A percentile compares a stretch with the other conserved stretches of the same genome.
Evolutionary conservation across 441 rosid genomes (phyloP).

Genomic region (Brassica hybrid): DNA sequence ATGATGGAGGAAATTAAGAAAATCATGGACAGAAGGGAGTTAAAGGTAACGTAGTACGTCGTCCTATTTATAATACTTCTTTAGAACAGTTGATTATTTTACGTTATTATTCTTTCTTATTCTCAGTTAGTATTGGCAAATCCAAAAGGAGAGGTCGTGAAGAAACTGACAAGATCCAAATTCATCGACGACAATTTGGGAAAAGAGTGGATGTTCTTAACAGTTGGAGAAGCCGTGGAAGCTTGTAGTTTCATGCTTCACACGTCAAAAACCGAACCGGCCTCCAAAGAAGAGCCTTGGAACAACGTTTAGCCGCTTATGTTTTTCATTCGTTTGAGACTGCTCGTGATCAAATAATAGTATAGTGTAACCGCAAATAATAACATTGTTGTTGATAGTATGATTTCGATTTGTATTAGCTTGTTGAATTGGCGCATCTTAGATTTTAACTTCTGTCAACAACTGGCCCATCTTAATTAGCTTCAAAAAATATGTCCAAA

Average conservation of each 20-base stretch:
- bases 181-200: slow-evolving; percentile 65
- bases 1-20: slow-evolving; percentile 90
- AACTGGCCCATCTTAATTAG: not conserved
- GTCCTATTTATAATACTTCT: not conserved
- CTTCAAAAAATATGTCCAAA: not conserved
- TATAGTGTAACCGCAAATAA: not conserved
- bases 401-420: not conserved
- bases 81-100: not conserved
- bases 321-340: not conserved
- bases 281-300: slow-evolving; percentile 49
- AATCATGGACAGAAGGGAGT: slow-evolving; percentile 59
- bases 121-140: slow-evolving; percentile 80
- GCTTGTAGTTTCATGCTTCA: slow-evolving; percentile 88
- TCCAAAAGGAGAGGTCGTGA: slow-evolving; percentile 93
- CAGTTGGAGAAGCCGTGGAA: slow-evolving; percentile 90
- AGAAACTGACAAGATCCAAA: slow-evolving; percentile 87
- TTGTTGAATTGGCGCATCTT: not conserved
- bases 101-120: not conserved
- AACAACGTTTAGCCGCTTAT: slow-evolving; percentile 51
- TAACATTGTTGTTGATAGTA: slow-evolving; percentile 1
- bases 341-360: slow-evolving; percentile 6
- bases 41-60: slow-evolving; percentile 58
- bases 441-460: too few species aligned
- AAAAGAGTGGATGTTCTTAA: slow-evolving; percentile 76
- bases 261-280: slow-evolving; percentile 44